These are phyloP conservation scores for Syzygium aqueum DNA, from an alignment of 345 rosid genomes.

Conservation along the genomic window DNA sequence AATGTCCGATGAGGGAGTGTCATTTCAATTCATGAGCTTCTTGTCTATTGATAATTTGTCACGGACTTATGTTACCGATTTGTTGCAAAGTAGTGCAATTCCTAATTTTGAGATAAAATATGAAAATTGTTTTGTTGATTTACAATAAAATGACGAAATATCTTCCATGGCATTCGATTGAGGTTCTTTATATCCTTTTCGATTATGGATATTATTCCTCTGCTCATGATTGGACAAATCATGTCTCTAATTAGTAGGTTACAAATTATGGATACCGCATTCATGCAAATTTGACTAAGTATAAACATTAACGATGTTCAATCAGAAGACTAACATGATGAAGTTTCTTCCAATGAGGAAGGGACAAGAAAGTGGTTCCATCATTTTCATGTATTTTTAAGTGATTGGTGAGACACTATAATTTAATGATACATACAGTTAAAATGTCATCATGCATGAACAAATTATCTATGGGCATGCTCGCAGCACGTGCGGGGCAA, in stretches of 20 bases:
- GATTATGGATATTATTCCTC: not conserved
- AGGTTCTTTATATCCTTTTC: not conserved
- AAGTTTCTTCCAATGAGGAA: accelerated
- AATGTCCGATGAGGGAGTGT: accelerated
- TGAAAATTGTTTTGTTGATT: accelerated
- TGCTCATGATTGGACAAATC: not conserved
- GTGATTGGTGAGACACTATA: not conserved
- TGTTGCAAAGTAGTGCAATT: not conserved
- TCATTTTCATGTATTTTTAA: not conserved
- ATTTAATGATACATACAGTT: not conserved
- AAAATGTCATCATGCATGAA: not conserved
- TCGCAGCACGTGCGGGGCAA: not conserved
- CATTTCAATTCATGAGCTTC: not conserved
- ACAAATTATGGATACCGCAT: accelerated
- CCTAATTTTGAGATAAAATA: not conserved
- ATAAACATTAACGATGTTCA: not conserved
- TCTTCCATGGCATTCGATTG: accelerated
- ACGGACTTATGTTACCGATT: accelerated
- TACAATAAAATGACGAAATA: accelerated
- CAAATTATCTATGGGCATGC: not conserved
- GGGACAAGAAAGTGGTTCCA: not conserved
- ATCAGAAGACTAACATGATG: not conserved
- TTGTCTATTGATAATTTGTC: not conserved
- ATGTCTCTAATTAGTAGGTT: not conserved
- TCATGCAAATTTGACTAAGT: not conserved